A percentile compares a stretch with the other conserved stretches of the same genome.
Conservation (phyloP, 768 basidiomycete genomes). For the Sistotremastrum suecicum region DNA sequence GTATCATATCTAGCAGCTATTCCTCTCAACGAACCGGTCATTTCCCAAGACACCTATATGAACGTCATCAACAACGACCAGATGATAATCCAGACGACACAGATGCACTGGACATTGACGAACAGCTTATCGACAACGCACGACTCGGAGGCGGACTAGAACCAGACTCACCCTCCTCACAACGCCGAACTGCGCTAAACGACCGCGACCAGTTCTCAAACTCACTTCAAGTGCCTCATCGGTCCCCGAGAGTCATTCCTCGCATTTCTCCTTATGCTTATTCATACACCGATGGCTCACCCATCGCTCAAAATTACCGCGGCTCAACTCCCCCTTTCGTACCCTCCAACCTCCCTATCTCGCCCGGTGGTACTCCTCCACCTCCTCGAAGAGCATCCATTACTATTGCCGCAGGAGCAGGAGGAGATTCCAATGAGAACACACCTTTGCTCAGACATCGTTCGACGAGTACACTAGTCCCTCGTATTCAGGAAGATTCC, state of each 20-base stretch:
- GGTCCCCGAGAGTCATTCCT: too few relatives aligned
- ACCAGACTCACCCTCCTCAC: slow-evolving; percentile 1
- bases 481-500: slow-evolving; percentile 40
- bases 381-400: slow-evolving; percentile 9
- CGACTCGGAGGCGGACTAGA: slow-evolving; percentile 1
- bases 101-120: neutral
- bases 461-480: slow-evolving; percentile 27
- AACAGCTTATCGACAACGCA: neutral
- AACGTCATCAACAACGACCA: slow-evolving; percentile 8
- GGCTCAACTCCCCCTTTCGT: slow-evolving; percentile 22
- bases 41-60: neutral
- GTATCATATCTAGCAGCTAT: slow-evolving; percentile 40
- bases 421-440: slow-evolving; percentile 23
- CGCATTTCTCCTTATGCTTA: too few relatives aligned
- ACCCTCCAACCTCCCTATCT: slow-evolving; percentile 25
- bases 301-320: slow-evolving; percentile 11
- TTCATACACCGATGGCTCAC: neutral
- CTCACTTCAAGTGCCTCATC: too few relatives aligned
- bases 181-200: slow-evolving; percentile 5
- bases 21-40: slow-evolving; percentile 10
- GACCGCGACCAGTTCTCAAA: too few relatives aligned
- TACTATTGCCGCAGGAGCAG: slow-evolving; percentile 10
- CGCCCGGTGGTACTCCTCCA: slow-evolving; percentile 12
- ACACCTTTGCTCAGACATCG: slow-evolving; percentile 35
- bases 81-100: slow-evolving; percentile 9